Evolutionary conservation across 2,329 filamentous ascomycete genomes (phyloP).

Genomic region (Colletotrichum melonis): DNA sequence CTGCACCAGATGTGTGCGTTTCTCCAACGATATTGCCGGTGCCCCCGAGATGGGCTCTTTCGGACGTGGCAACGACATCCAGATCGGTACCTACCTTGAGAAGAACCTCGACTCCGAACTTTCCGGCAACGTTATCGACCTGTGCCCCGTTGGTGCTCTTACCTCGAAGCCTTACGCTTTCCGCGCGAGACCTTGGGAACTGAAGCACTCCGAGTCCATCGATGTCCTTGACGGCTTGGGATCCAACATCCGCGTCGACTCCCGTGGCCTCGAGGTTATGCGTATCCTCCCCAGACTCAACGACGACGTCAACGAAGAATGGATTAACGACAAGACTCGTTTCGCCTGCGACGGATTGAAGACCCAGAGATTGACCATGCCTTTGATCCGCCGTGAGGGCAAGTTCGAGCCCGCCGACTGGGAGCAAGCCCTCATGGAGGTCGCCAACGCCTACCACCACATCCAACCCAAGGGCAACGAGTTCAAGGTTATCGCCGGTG

Average conservation of each 20-base stretch:
- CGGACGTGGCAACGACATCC: conserved; percentile 95
- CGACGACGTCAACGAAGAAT: conserved; percentile 98
- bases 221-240: conserved; percentile 94
- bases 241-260: conserved; percentile 94
- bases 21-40: conserved; percentile 96
- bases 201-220: conserved; percentile 95
- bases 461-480: conserved; percentile 89
- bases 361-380: conserved; percentile 94
- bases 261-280: conserved; percentile 95
- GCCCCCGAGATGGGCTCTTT: conserved; percentile 95
- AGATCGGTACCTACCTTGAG: conserved; percentile 98
- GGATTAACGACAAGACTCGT: conserved; percentile 98
- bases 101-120: conserved; percentile 93
- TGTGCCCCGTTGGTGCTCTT: conserved; percentile 96
- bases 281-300: conserved; percentile 92
- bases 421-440: conserved; percentile 94
- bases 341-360: conserved; percentile 97
- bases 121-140: conserved; percentile 97
- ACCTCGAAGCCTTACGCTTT: conserved; percentile 99
- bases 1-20: conserved; percentile 97
- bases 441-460: conserved; percentile 82
- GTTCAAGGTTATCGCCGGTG: conserved; percentile 94
- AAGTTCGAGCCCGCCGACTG: conserved; percentile 94
- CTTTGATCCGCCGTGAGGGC: conserved; percentile 86
- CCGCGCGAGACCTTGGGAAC: conserved; percentile 94